Conservation (phyloP, 345 rosid genomes). For the Angophora floribunda region DNA sequence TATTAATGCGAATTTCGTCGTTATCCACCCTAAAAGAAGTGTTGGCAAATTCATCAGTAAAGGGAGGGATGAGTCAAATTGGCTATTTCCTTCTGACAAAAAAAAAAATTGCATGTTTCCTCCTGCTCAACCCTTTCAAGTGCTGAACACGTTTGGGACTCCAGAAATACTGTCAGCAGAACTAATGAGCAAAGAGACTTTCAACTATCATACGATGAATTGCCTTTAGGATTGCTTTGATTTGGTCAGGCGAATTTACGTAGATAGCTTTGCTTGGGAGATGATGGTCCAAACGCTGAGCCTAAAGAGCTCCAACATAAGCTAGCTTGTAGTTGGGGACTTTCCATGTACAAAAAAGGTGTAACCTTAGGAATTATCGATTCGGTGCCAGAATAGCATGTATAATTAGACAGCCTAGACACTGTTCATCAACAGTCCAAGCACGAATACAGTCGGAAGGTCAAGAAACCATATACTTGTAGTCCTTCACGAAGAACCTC, state of each 20-base stretch:
- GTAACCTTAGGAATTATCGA: neutral
- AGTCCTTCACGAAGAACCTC: neutral
- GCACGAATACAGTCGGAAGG: neutral
- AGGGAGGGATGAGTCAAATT: neutral
- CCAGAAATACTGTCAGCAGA: neutral
- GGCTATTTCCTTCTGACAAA: neutral
- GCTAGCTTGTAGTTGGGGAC: neutral
- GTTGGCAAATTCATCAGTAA: neutral
- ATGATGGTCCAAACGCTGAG: neutral
- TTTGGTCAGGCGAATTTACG: neutral
- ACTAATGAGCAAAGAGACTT: neutral
- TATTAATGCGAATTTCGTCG: conserved; percentile 13
- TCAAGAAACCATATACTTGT: neutral
- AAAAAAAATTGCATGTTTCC: neutral
- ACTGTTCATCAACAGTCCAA: neutral
- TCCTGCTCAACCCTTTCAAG: neutral
- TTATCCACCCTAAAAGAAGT: conserved; percentile 30
- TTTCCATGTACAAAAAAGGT: neutral
- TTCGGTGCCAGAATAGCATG: neutral
- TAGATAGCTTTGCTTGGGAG: neutral
- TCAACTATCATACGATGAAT: neutral
- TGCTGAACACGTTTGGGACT: neutral
- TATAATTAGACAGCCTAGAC: neutral
- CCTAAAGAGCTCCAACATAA: neutral
- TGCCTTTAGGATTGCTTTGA: neutral